These are phyloP conservation scores for Naganishia sp. DNA, from an alignment of 1,284 basidiomycete genomes.

Conservation along the genomic window DNA sequence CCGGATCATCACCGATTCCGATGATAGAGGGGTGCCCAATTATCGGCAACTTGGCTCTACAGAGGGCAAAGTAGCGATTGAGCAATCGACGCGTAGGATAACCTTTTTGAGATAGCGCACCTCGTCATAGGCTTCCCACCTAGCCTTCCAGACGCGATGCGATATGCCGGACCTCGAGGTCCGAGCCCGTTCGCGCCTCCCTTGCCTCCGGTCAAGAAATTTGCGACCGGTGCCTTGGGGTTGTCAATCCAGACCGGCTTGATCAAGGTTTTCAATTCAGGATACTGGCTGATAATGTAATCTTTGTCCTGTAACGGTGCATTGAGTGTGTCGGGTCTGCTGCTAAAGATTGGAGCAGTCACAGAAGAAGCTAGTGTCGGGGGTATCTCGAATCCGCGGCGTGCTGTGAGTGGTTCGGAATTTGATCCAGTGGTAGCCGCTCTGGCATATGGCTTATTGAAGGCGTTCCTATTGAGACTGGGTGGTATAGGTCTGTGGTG, in stretches of 20 bases:
- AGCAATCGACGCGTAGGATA: background rate
- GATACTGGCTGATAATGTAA: slow-evolving; percentile 39
- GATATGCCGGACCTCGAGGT: slow-evolving; percentile 37
- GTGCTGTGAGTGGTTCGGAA: background rate
- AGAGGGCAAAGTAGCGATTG: background rate
- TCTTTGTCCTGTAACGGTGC: slow-evolving; percentile 39
- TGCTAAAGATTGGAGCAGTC: background rate
- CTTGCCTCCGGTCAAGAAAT: slow-evolving; percentile 43
- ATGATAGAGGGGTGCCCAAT: slow-evolving; percentile 43
- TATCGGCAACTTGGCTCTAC: slow-evolving; percentile 44
- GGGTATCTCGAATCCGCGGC: slow-evolving; percentile 11
- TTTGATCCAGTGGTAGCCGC: slow-evolving; percentile 6
- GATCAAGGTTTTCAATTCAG: slow-evolving; percentile 35
- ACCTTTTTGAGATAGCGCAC: slow-evolving; percentile 30
- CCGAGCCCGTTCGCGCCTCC: slow-evolving; percentile 42
- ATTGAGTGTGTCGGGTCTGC: slow-evolving; percentile 2
- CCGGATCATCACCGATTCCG: slow-evolving; percentile 65
- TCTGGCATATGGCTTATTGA: background rate
- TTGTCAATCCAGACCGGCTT: slow-evolving; percentile 51
- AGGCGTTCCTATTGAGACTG: background rate
- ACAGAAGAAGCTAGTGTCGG: background rate
- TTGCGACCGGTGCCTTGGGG: slow-evolving; percentile 52
- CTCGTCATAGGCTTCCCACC: slow-evolving; percentile 42
- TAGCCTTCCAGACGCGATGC: slow-evolving; percentile 41
- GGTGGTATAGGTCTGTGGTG: background rate